These are phyloP conservation scores for Euclidium syriacum DNA, from an alignment of 345 rosid species.

Conservation along the genomic window DNA sequence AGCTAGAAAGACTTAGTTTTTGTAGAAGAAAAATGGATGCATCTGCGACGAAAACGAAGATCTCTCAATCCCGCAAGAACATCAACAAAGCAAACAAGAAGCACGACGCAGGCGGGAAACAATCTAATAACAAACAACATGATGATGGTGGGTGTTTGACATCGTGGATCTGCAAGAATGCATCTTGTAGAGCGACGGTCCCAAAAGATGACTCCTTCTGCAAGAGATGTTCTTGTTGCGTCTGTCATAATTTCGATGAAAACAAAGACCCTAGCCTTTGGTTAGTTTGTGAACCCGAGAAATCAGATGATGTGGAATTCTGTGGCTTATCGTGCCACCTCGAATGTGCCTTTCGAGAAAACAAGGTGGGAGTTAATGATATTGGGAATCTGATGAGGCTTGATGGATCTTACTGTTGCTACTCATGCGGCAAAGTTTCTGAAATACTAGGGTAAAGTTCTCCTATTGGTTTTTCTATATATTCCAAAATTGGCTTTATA, in stretches of 20 bases:
- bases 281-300: constrained; percentile 34
- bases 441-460: constrained; percentile 74
- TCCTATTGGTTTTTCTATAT: neutral
- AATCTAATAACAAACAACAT: constrained; percentile 5
- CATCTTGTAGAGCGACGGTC: constrained; percentile 32
- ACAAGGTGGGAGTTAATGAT: constrained; percentile 73
- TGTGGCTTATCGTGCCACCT: constrained; percentile 92
- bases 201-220: constrained; percentile 81
- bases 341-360: constrained; percentile 80
- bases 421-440: constrained; percentile 95
- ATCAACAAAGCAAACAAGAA: constrained; percentile 54
- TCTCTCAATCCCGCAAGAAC: constrained; percentile 45
- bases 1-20: constrained; percentile 8
- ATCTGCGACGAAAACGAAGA: constrained; percentile 60
- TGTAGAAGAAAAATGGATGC: constrained; percentile 28
- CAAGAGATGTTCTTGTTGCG: constrained; percentile 95
- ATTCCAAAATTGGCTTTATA: neutral
- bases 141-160: constrained; percentile 34
- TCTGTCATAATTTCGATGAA: constrained; percentile 87
- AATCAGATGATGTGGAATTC: constrained; percentile 38
- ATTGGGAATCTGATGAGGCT: constrained; percentile 26
- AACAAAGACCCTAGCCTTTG: constrained; percentile 46
- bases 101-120: constrained; percentile 35
- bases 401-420: constrained; percentile 66
- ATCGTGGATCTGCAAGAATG: constrained; percentile 54